phyloP scores from a whole-genome alignment of 2,329 filamentous ascomycete genomes.

The Helminthosporium solani region DNA sequence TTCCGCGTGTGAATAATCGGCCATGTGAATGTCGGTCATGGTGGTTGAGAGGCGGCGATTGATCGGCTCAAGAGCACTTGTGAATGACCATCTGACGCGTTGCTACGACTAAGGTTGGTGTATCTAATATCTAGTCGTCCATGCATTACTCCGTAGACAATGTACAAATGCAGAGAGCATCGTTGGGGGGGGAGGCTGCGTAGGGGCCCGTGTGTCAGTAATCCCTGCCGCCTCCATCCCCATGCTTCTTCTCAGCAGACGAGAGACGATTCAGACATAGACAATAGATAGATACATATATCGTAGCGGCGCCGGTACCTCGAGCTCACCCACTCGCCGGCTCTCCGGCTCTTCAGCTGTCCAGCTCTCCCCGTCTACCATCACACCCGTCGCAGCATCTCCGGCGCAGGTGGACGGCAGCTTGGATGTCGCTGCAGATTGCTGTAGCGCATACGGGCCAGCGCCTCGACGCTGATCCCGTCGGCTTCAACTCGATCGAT shows the following conservation, averaged over 20 bases:
- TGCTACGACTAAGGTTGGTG: too few species aligned
- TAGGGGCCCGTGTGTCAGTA: constrained; percentile 24
- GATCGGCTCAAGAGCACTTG: too few species aligned
- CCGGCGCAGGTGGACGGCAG: constrained; percentile 22
- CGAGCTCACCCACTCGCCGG: constrained; percentile 18
- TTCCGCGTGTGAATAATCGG: constrained; percentile 17
- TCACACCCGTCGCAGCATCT: constrained; percentile 21
- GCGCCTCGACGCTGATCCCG: constrained; percentile 75
- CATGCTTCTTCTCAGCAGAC: too few species aligned
- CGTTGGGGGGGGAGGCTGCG: too few species aligned
- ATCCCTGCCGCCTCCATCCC: too few species aligned
- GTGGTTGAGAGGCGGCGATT: too few species aligned
- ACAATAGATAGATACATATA: constrained; percentile 29
- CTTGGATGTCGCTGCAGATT: constrained; percentile 81
- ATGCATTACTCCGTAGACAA: too few species aligned
- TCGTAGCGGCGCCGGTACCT: constrained; percentile 30
- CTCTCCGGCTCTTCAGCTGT: constrained; percentile 12
- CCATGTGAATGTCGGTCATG: constrained; percentile 23
- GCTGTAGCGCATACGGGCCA: constrained; percentile 92
- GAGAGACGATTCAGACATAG: too few species aligned
- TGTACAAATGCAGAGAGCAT: too few species aligned
- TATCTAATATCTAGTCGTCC: too few species aligned
- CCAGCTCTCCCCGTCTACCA: constrained; percentile 13
- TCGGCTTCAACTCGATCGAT: constrained; percentile 76
- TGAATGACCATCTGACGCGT: constrained; percentile 14